Conservation (phyloP, 2,329 filamentous ascomycete species). For the Ophiostoma piceae region DNA sequence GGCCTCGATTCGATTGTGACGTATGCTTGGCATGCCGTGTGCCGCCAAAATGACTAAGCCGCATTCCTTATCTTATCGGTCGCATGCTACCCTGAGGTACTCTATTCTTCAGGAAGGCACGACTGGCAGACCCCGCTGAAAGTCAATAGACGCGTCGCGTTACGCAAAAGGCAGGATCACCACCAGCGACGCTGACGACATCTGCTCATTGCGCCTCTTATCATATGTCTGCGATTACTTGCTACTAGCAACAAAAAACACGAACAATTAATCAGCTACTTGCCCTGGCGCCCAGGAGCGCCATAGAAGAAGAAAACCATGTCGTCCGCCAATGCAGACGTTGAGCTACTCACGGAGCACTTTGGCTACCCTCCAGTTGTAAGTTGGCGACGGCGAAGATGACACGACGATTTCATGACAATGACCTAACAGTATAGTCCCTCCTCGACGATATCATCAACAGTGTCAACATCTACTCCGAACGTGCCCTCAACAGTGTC, state of each 20-base stretch:
- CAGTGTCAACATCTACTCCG: conserved; percentile 87
- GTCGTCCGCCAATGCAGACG: conserved; percentile 41
- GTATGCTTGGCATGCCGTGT: conserved; percentile 8
- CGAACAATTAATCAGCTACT: neutral
- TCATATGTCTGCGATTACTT: neutral
- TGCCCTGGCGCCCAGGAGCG: neutral
- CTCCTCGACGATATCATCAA: conserved; percentile 98
- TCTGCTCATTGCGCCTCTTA: neutral
- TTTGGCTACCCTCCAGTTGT: conserved; percentile 91
- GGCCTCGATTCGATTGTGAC: conserved; percentile 7
- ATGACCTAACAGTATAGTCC: conserved; percentile 51
- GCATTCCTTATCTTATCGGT: too few relatives aligned
- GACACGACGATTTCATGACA: neutral
- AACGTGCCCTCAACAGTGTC: conserved; percentile 80
- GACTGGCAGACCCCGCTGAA: conserved; percentile 9
- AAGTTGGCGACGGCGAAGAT: conserved; percentile 36
- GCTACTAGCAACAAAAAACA: neutral
- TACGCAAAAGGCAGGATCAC: neutral
- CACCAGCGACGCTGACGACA: neutral
- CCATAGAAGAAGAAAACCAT: conserved; percentile 26
- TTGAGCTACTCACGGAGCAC: conserved; percentile 83
- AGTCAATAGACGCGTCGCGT: conserved; percentile 17
- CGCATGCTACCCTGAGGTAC: neutral
- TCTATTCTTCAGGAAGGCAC: conserved; percentile 2
- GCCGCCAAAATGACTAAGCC: conserved; percentile 4